Evolutionary conservation across 179 eudicot genomes (phyloP).

Genomic region (Amaranthus tricolor): DNA sequence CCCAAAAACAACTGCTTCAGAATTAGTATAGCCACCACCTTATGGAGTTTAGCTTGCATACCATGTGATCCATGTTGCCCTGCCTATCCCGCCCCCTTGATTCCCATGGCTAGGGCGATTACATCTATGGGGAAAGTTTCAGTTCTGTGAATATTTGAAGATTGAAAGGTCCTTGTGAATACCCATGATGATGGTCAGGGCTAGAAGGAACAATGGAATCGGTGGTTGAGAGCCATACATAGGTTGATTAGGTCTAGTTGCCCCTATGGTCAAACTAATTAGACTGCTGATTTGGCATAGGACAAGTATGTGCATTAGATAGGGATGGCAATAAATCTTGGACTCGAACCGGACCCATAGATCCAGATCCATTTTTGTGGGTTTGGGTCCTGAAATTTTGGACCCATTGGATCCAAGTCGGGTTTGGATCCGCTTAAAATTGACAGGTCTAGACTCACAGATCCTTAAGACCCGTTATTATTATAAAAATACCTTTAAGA

Average conservation of each 20-base stretch:
- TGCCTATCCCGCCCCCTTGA: conserved; percentile 53
- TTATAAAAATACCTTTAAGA: too few species aligned
- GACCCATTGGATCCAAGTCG: too few species aligned
- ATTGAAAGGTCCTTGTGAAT: conserved; percentile 71
- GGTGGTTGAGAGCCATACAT: conserved; percentile 55
- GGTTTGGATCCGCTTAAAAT: too few species aligned
- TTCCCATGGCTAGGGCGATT: conserved; percentile 50
- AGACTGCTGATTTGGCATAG: conserved; percentile 68
- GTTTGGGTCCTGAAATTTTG: too few species aligned
- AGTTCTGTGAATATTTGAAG: conserved; percentile 59
- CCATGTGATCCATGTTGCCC: conserved; percentile 48
- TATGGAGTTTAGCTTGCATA: conserved; percentile 49
- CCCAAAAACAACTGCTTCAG: not conserved
- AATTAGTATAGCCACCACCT: conserved; percentile 53
- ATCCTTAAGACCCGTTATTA: too few species aligned
- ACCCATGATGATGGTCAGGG: conserved; percentile 71
- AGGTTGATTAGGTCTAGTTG: conserved; percentile 59
- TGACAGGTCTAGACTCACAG: too few species aligned
- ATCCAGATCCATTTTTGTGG: too few species aligned
- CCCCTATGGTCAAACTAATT: conserved; percentile 58
- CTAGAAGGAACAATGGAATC: conserved; percentile 33
- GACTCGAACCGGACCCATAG: too few species aligned
- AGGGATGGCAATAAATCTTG: too few species aligned
- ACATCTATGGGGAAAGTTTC: conserved; percentile 56
- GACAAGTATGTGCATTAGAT: conserved; percentile 61